Percentiles rank a stretch among this genome's conserved stretches.
phyloP scores from a whole-genome alignment of 495 filamentous ascomycete genomes.

The Daldinia grandis region DNA sequence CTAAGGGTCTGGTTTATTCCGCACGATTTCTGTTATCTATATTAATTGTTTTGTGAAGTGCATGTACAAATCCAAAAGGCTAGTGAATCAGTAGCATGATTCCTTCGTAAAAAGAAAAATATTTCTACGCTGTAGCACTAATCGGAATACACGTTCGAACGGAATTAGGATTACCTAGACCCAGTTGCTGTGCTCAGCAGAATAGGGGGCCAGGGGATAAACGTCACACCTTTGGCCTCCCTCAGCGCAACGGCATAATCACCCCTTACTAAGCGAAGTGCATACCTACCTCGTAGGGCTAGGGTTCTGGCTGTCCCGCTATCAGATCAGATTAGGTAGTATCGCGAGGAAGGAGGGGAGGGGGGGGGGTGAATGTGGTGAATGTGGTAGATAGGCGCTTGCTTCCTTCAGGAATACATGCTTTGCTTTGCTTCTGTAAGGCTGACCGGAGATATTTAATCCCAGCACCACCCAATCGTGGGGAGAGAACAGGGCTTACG shows the following conservation, averaged over 20 bases:
- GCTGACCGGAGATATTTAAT: constrained; percentile 6
- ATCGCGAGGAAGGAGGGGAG: background rate
- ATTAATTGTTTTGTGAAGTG: too few relatives aligned
- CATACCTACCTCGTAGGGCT: background rate
- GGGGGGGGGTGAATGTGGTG: background rate
- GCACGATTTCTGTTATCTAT: too few relatives aligned
- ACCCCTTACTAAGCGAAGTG: background rate
- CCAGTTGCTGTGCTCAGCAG: constrained; percentile 1
- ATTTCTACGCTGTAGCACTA: too few relatives aligned
- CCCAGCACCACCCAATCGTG: background rate
- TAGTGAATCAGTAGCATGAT: background rate
- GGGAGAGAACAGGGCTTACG: background rate
- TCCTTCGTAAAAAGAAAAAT: too few relatives aligned
- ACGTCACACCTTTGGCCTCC: background rate
- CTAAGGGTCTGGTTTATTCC: too few relatives aligned
- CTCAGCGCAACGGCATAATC: background rate
- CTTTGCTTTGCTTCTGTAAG: background rate
- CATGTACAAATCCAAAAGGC: too few relatives aligned
- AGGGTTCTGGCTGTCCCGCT: background rate
- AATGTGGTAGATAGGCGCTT: too few relatives aligned
- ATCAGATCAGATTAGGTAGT: constrained; percentile 5
- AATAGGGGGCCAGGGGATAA: background rate
- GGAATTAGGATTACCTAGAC: background rate
- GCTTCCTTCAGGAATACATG: constrained; percentile 5
- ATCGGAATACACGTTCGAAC: background rate